Evolutionary conservation across 805 yeast genomes (phyloP).

Genomic region (Ogataea angusta): DNA sequence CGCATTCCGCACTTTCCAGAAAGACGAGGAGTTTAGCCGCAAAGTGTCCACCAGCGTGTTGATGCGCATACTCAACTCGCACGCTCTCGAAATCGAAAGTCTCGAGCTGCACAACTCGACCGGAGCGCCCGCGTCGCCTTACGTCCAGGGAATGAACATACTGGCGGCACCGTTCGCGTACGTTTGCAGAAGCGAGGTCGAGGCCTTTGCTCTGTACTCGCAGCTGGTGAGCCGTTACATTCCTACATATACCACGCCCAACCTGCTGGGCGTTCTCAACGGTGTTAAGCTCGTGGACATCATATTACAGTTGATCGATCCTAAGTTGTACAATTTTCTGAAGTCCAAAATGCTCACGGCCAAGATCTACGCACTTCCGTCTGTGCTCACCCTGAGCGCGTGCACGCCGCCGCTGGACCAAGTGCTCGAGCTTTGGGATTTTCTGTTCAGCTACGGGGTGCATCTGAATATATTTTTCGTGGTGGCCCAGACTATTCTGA

Average conservation of each 20-base stretch:
- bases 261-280: slow-evolving; percentile 75
- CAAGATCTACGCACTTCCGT: slow-evolving; percentile 81
- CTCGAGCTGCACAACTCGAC: slow-evolving; percentile 7
- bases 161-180: slow-evolving; percentile 80
- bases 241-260: slow-evolving; percentile 76
- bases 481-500: slow-evolving; percentile 75
- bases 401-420: slow-evolving; percentile 83
- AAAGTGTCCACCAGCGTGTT: slow-evolving; percentile 69
- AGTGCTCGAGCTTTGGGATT: slow-evolving; percentile 82
- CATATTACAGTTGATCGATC: slow-evolving; percentile 69
- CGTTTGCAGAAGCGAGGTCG: slow-evolving; percentile 75
- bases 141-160: slow-evolving; percentile 93
- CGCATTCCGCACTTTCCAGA: slow-evolving; percentile 79
- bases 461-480: slow-evolving; percentile 83
- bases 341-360: slow-evolving; percentile 70
- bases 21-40: slow-evolving; percentile 60
- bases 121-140: slow-evolving; percentile 37
- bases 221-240: slow-evolving; percentile 59
- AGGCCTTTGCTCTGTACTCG: slow-evolving; percentile 73
- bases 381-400: slow-evolving; percentile 79
- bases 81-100: slow-evolving; percentile 47
- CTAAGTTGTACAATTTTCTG: slow-evolving; percentile 57
- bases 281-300: slow-evolving; percentile 73
- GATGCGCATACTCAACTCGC: slow-evolving; percentile 66
- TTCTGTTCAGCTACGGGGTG: slow-evolving; percentile 84